These are phyloP conservation scores for Trichoderma asperelloides DNA, from an alignment of 495 filamentous ascomycete species.

Conservation along the genomic window DNA sequence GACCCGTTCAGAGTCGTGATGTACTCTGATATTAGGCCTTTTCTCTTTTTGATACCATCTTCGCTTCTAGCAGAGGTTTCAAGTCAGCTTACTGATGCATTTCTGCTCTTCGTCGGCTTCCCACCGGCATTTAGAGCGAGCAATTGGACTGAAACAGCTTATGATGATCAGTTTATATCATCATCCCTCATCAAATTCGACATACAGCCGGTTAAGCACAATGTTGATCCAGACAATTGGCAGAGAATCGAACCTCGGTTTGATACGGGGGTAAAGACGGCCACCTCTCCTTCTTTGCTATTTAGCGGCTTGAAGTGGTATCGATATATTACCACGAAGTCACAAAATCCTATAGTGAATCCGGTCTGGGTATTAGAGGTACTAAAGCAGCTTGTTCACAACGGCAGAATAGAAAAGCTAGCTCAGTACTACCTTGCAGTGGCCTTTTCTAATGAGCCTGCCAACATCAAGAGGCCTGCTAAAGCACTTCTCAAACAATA, in stretches of 20 bases:
- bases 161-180: slow-evolving; percentile 30
- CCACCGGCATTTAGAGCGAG: slow-evolving; percentile 37
- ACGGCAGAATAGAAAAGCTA: slow-evolving; percentile 38
- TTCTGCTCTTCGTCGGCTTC: slow-evolving; percentile 60
- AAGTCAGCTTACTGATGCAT: slow-evolving; percentile 51
- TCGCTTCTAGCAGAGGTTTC: slow-evolving; percentile 25
- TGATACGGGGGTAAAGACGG: slow-evolving; percentile 22
- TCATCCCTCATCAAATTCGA: background rate
- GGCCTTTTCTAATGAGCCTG: slow-evolving; percentile 47
- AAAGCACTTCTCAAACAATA: slow-evolving; percentile 63
- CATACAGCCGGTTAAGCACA: background rate
- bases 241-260: slow-evolving; percentile 26
- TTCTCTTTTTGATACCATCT: slow-evolving; percentile 46
- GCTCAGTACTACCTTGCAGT: slow-evolving; percentile 67
- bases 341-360: slow-evolving; percentile 16
- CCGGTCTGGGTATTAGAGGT: slow-evolving; percentile 41
- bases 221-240: slow-evolving; percentile 14
- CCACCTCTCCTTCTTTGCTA: slow-evolving; percentile 27
- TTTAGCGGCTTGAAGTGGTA: slow-evolving; percentile 31
- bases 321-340: slow-evolving; percentile 17
- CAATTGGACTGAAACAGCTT: slow-evolving; percentile 12
- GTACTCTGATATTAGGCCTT: slow-evolving; percentile 61
- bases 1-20: slow-evolving; percentile 24
- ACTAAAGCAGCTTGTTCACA: slow-evolving; percentile 46
- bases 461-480: slow-evolving; percentile 57